Evolutionary conservation across 1,284 basidiomycete genomes (phyloP).

Genomic region (Tausonia pullulans): DNA sequence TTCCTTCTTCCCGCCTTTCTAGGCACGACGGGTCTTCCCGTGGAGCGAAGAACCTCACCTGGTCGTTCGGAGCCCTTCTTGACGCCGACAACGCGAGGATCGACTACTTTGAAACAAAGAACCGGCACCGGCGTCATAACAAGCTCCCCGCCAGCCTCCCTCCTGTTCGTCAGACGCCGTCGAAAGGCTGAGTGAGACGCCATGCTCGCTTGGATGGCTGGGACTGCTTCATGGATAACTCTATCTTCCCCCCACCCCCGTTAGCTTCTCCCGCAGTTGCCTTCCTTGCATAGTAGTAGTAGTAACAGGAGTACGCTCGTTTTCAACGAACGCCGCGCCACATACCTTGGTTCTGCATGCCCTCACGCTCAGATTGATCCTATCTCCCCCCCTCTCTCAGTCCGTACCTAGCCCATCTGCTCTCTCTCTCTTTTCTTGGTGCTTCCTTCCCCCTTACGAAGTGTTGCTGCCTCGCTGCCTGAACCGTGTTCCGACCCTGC

Average conservation of each 20-base stretch:
- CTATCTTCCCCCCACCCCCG: background rate
- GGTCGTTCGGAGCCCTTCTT: constrained; percentile 28
- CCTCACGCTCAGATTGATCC: background rate
- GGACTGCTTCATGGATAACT: background rate
- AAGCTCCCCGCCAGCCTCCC: background rate
- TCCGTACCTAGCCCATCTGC: background rate
- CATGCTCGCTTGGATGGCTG: too few species aligned
- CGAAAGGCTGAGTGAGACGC: too few species aligned
- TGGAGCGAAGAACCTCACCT: constrained; percentile 36
- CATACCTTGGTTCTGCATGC: too few species aligned
- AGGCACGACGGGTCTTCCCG: constrained; percentile 23
- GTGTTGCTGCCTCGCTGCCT: too few species aligned
- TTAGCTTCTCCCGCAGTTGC: background rate
- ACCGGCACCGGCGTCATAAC: too few species aligned
- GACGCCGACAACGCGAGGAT: constrained; percentile 9
- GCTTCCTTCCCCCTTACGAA: background rate
- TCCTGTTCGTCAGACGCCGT: background rate
- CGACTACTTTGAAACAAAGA: background rate
- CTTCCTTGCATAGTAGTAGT: background rate
- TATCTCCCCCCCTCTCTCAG: background rate
- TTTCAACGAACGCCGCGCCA: too few species aligned
- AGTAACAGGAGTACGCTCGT: too few species aligned
- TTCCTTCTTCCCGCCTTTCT: background rate
- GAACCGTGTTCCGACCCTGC: too few species aligned
- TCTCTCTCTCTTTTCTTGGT: background rate